Conservation (phyloP, 768 basidiomycete genomes). For the Sutorius australiensis region DNA sequence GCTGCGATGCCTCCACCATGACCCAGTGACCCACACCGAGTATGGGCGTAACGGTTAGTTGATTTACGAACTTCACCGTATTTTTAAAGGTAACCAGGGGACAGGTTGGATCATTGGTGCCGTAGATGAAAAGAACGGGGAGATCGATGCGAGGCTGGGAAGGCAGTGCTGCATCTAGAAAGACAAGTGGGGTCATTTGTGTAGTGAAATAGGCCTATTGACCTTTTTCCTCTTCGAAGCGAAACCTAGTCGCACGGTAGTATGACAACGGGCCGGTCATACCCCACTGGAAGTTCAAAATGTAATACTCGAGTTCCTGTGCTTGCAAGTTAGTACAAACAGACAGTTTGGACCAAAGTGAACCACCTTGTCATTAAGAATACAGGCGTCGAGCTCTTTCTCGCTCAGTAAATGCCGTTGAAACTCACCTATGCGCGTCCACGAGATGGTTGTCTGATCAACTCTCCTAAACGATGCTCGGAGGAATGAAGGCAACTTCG, state of each 20-base stretch:
- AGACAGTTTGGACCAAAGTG: neutral
- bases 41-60: constrained; percentile 48
- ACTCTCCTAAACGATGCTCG: constrained; percentile 6
- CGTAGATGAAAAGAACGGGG: constrained; percentile 60
- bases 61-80: constrained; percentile 47
- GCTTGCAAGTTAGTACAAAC: constrained; percentile 4
- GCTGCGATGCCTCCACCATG: constrained; percentile 57
- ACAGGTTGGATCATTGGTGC: constrained; percentile 52
- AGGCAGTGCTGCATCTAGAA: constrained; percentile 43
- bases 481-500: constrained; percentile 19
- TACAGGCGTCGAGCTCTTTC: constrained; percentile 4
- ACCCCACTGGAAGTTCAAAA: constrained; percentile 40
- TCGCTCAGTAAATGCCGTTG: constrained; percentile 6
- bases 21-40: constrained; percentile 67
- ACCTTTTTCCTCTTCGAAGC: constrained; percentile 65
- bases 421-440: constrained; percentile 4
- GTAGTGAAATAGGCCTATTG: neutral
- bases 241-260: constrained; percentile 57
- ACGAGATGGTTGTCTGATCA: neutral
- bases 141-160: constrained; percentile 43
- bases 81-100: constrained; percentile 39
- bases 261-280: constrained; percentile 77
- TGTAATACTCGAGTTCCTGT: constrained; percentile 57
- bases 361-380: constrained; percentile 20
- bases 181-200: neutral